These are phyloP conservation scores for Chlorencoelia australis DNA, from an alignment of 2,329 filamentous ascomycete genomes.

Conservation along the genomic window DNA sequence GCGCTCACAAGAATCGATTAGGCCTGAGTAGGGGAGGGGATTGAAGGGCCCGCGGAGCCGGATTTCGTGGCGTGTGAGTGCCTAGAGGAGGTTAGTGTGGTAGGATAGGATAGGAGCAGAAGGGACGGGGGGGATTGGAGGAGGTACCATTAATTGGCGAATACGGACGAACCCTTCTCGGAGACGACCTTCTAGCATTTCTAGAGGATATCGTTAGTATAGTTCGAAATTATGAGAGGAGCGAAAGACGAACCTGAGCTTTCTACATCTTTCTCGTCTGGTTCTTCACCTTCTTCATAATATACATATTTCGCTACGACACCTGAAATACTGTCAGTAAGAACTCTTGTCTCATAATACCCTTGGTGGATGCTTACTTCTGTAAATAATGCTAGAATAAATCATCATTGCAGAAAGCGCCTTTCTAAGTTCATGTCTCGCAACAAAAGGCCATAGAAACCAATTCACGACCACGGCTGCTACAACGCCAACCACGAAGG, in stretches of 20 bases:
- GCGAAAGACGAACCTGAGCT: conserved; percentile 29
- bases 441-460: conserved; percentile 52
- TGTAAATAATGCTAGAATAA: conserved; percentile 47
- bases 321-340: conserved; percentile 9
- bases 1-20: conserved; percentile 44
- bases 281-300: conserved; percentile 43
- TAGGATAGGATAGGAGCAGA: not conserved
- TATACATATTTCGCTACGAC: conserved; percentile 48
- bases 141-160: conserved; percentile 39
- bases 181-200: conserved; percentile 48
- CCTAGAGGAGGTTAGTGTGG: conserved; percentile 18
- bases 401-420: conserved; percentile 47
- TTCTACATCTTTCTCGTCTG: conserved; percentile 39
- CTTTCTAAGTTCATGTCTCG: conserved; percentile 46
- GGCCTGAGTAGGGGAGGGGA: conserved; percentile 43
- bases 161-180: conserved; percentile 50
- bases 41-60: conserved; percentile 48
- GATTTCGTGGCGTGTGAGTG: conserved; percentile 48
- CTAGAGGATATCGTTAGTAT: conserved; percentile 21
- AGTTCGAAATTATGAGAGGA: not conserved
- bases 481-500: conserved; percentile 43
- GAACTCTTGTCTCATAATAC: not conserved
- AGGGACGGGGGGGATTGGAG: not conserved
- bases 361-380: conserved; percentile 17
- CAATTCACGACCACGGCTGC: conserved; percentile 47